Conservation (phyloP, 2,329 filamentous ascomycete species). For the Tolypocladium guangdongense region DNA sequence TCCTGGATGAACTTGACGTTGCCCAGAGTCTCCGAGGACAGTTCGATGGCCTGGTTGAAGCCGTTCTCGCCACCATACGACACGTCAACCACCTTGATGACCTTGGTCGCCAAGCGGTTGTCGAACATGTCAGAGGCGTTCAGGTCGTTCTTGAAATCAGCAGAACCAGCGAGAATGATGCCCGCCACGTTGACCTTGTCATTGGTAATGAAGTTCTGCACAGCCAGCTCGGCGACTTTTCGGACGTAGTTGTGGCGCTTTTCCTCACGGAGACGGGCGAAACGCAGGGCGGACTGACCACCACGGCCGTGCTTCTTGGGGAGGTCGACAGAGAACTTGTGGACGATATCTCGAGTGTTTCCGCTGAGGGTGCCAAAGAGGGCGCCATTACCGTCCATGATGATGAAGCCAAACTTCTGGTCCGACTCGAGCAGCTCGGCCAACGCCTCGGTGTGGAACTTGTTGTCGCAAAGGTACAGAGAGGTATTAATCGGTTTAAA, state of each 20-base stretch:
- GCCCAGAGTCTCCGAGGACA: constrained; percentile 87
- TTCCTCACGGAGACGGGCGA: constrained; percentile 96
- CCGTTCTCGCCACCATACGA: constrained; percentile 99
- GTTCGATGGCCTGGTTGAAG: constrained; percentile 98
- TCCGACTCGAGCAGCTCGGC: constrained; percentile 96
- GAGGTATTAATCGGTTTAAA: constrained; percentile 99
- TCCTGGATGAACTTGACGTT: constrained; percentile 99
- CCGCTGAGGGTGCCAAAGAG: constrained; percentile 94
- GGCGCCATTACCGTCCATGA: constrained; percentile 99
- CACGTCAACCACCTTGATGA: constrained; percentile 98
- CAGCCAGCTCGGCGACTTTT: constrained; percentile 94
- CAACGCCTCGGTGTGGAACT: constrained; percentile 96
- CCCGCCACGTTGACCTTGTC: constrained; percentile 98
- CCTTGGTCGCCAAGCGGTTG: constrained; percentile 78
- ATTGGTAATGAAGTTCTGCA: constrained; percentile 97
- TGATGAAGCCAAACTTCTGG: constrained; percentile 98
- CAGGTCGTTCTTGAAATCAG: constrained; percentile 98
- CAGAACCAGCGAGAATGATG: constrained; percentile 88
- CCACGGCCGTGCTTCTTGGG: constrained; percentile 99
- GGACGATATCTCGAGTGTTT: constrained; percentile 91
- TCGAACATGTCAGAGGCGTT: constrained; percentile 98
- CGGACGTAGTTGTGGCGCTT: constrained; percentile 99
- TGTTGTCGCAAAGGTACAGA: constrained; percentile 98
- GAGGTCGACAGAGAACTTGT: constrained; percentile 97
- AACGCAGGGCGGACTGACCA: constrained; percentile 99